Evolutionary conservation across 192 early-diverging fungal genomes (phyloP), one percentile per base, ranked within the genome.

Genomic region (Cladochytrium replicatum): DNA sequence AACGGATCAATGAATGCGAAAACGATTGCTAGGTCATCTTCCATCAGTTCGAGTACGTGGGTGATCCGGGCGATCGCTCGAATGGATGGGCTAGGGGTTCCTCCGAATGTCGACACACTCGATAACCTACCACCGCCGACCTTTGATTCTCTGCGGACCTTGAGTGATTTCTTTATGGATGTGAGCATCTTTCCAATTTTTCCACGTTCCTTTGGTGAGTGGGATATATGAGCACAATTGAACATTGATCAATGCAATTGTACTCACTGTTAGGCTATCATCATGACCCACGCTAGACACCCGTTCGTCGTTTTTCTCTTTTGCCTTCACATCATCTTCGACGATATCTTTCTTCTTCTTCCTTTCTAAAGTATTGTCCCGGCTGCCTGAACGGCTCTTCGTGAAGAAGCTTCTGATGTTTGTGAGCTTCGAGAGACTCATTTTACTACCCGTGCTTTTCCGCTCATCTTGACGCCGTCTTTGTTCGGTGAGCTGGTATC

Each of bases 401-500:
- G 1, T 17, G 25, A 26, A 17, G 17, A 2, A 46, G 41, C 17
- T 1, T 21, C 2, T 52, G n/a, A n/a, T n/a, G 1, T 24, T 54
- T 53, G 2, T 23, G 17, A 50, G 17, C 17, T 21, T 2, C 24
- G 29, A 15, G 17, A 54, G 4, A 2, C 15, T 34, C 19, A 22
- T 17, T 54, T 0, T 47, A 15, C 28, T 3, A 25, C 17, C 52
- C 2, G 2, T 52, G 23, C 17, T 21, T 28, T 22, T 27, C 4
- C 22, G 26, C 15, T 40, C 2, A 48, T 28, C 26, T 37, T 3
- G 19, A 22, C 19, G 22, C 19, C 25, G 57, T 57, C 72, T 45
- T 41, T 58, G 40, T 32, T 75, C 55, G 0, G 50, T 57, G 3
- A 61, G 34, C 23, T 63, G 56, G 31, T 57, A 61, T 28, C 71